Evolutionary conservation across 2,329 filamentous ascomycete genomes (phyloP).

Genomic region (Talaromyces atroroseus): DNA sequence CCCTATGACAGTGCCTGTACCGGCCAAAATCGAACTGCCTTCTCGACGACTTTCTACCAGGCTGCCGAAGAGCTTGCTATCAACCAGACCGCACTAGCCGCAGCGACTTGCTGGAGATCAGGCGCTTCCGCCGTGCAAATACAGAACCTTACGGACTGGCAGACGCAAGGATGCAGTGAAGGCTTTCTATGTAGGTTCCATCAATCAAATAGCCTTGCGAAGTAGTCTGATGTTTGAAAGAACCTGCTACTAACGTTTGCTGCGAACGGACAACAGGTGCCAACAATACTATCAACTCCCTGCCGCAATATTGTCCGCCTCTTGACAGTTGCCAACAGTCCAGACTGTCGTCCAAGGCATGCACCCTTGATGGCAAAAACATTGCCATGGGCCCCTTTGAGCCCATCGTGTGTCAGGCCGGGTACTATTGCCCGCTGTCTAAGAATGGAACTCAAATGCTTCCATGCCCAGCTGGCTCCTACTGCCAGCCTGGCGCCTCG

Average conservation of each 20-base stretch:
- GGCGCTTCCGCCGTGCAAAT: not conserved
- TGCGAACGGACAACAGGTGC: not conserved
- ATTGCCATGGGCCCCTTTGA: slow-evolving; percentile 8
- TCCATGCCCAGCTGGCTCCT: slow-evolving; percentile 1
- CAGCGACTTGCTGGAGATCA: slow-evolving; percentile 6
- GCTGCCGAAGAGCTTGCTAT: slow-evolving; percentile 1
- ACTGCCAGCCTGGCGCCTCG: slow-evolving; percentile 7
- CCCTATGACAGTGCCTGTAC: slow-evolving; percentile 6
- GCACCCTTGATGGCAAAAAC: slow-evolving; percentile 6
- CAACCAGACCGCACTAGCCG: not conserved
- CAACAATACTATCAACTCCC: slow-evolving; percentile 8
- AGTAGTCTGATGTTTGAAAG: not conserved
- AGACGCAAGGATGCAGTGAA: slow-evolving; percentile 2
- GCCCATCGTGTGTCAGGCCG: slow-evolving; percentile 6
- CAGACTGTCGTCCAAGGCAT: slow-evolving; percentile 1
- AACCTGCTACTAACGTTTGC: not conserved
- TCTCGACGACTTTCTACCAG: slow-evolving; percentile 7
- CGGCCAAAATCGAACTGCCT: slow-evolving; percentile 3
- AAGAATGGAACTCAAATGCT: not conserved
- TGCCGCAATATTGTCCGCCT: slow-evolving; percentile 9
- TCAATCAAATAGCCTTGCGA: not conserved
- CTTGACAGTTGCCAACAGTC: slow-evolving; percentile 5
- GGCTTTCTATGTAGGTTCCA: not conserved
- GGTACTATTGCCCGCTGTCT: slow-evolving; percentile 5
- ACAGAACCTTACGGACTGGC: slow-evolving; percentile 9